phyloP scores from a whole-genome alignment of 305 asterid species.

The Rubia peregrina region DNA sequence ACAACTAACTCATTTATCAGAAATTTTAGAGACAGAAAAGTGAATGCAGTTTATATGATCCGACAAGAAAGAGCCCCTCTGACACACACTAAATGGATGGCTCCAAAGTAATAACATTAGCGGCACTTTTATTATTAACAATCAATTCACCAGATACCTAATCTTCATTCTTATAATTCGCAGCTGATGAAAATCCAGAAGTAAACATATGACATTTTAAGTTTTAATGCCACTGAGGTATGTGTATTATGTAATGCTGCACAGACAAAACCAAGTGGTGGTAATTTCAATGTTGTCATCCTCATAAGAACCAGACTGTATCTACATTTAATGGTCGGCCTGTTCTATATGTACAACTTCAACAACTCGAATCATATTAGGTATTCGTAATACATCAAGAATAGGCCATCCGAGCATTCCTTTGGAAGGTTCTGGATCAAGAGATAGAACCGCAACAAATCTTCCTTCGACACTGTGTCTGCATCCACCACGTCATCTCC shows the following conservation, averaged over 20 bases:
- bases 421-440: slow-evolving; percentile 64
- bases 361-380: slow-evolving; percentile 36
- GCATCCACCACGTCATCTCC: slow-evolving; percentile 66
- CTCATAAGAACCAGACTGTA: slow-evolving; percentile 35
- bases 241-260: slow-evolving; percentile 12
- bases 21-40: no score
- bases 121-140: background rate
- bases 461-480: slow-evolving; percentile 46
- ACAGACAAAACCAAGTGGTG: slow-evolving; percentile 19
- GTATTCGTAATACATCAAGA: slow-evolving; percentile 68
- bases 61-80: no score
- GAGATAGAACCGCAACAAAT: slow-evolving; percentile 56
- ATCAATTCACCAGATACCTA: background rate
- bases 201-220: background rate
- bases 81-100: background rate
- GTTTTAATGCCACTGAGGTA: slow-evolving; percentile 4
- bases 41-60: no score
- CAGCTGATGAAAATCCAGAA: background rate
- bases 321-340: slow-evolving; percentile 50
- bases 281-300: slow-evolving; percentile 25
- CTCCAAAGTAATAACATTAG: no score
- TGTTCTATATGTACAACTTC: slow-evolving; percentile 29
- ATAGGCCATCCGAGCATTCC: slow-evolving; percentile 67
- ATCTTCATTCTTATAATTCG: background rate
- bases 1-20: no score